These are phyloP conservation scores for Stemphylium beticola DNA, from an alignment of 2,329 filamentous ascomycete species.

Conservation along the genomic window DNA sequence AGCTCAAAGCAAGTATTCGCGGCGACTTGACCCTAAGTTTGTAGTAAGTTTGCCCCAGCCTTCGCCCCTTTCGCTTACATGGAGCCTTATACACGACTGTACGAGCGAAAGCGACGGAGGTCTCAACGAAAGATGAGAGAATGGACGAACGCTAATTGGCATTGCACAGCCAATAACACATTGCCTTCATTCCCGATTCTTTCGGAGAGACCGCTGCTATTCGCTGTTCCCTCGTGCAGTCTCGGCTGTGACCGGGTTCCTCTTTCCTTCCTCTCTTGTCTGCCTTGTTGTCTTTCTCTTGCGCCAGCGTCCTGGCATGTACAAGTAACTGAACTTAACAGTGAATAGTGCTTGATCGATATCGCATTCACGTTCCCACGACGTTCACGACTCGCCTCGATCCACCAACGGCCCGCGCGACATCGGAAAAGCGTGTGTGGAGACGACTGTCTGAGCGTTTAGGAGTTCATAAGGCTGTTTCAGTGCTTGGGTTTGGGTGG, in stretches of 20 bases:
- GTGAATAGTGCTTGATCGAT: slow-evolving; percentile 30
- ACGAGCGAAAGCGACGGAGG: slow-evolving; percentile 14
- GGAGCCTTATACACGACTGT: slow-evolving; percentile 7
- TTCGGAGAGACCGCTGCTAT: neutral
- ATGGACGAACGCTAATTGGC: slow-evolving; percentile 22
- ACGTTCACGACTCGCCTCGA: slow-evolving; percentile 7
- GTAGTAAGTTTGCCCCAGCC: slow-evolving; percentile 64
- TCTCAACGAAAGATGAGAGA: neutral
- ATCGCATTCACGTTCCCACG: slow-evolving; percentile 9
- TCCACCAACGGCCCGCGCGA: slow-evolving; percentile 2
- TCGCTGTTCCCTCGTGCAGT: slow-evolving; percentile 3
- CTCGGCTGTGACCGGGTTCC: neutral
- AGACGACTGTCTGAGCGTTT: slow-evolving; percentile 11
- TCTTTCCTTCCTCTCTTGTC: neutral
- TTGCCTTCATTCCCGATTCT: neutral
- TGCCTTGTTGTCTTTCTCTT: neutral
- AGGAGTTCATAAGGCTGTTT: slow-evolving; percentile 10
- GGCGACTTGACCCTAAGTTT: slow-evolving; percentile 82
- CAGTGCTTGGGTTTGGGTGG: neutral
- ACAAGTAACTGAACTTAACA: slow-evolving; percentile 30
- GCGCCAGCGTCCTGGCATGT: slow-evolving; percentile 12
- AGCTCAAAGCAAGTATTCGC: slow-evolving; percentile 83
- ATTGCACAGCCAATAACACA: slow-evolving; percentile 22
- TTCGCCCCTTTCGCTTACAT: slow-evolving; percentile 16
- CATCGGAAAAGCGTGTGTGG: slow-evolving; percentile 3